Evolutionary conservation across 495 filamentous ascomycete species (phyloP).

Genomic region (Neurospora sublineolata): DNA sequence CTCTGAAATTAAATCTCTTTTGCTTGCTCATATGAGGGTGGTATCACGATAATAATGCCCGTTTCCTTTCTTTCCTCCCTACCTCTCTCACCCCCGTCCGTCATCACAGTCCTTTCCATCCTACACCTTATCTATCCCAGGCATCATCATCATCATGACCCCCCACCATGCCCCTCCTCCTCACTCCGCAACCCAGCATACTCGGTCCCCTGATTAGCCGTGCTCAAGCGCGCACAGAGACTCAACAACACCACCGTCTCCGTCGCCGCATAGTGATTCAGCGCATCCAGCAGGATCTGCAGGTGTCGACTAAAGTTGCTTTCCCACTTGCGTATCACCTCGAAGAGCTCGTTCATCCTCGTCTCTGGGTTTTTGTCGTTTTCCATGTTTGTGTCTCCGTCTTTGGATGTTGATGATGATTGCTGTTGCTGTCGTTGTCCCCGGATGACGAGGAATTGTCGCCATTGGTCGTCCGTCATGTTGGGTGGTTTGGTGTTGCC

Average conservation of each 20-base stretch:
- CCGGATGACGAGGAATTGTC: conserved; percentile 30
- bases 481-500: conserved; percentile 37
- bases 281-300: conserved; percentile 79
- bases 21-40: not conserved
- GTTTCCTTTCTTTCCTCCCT: not conserved
- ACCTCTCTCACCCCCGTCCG: not conserved
- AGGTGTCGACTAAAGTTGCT: conserved; percentile 83
- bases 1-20: not conserved
- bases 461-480: conserved; percentile 45
- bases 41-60: not conserved
- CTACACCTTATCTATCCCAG: not conserved
- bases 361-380: not conserved
- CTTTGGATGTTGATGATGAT: not conserved
- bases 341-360: conserved; percentile 59
- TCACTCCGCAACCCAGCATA: conserved; percentile 36
- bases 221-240: conserved; percentile 66
- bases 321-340: conserved; percentile 79
- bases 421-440: not conserved
- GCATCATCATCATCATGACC: not conserved
- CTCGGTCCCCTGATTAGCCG: conserved; percentile 57
- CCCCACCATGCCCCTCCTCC: conserved; percentile 30
- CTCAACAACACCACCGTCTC: conserved; percentile 91
- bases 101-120: not conserved
- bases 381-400: not conserved
- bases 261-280: conserved; percentile 95